These are phyloP conservation scores for Talaromyces funiculosus DNA, from an alignment of 2,329 filamentous ascomycete species.

Conservation along the genomic window DNA sequence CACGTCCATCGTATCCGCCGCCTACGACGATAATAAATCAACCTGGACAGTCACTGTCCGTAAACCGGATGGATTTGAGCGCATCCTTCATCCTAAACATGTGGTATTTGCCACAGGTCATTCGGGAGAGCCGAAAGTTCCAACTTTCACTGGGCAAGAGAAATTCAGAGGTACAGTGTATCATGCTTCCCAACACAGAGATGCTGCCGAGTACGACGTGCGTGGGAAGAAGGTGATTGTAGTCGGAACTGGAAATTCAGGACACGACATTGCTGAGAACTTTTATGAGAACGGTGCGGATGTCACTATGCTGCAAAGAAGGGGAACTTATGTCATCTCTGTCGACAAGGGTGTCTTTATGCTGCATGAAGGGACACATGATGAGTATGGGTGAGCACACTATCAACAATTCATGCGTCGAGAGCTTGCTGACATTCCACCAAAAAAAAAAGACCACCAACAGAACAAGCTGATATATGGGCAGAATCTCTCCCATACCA, in stretches of 20 bases:
- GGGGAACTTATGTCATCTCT: slow-evolving; percentile 47
- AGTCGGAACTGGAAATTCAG: slow-evolving; percentile 47
- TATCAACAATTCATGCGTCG: neutral
- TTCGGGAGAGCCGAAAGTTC: slow-evolving; percentile 38
- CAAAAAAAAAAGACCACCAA: slow-evolving; percentile 29
- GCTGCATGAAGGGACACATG: slow-evolving; percentile 41
- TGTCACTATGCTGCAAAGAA: slow-evolving; percentile 52
- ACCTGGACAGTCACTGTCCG: slow-evolving; percentile 36
- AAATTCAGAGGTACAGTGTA: slow-evolving; percentile 41
- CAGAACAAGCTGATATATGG: slow-evolving; percentile 48
- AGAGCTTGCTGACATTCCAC: neutral
- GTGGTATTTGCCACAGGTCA: slow-evolving; percentile 47
- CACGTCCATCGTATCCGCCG: slow-evolving; percentile 35
- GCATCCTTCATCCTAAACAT: slow-evolving; percentile 36
- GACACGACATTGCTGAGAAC: slow-evolving; percentile 49
- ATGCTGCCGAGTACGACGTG: slow-evolving; percentile 33
- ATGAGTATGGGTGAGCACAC: slow-evolving; percentile 35
- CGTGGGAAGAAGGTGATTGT: slow-evolving; percentile 44
- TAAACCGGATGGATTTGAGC: slow-evolving; percentile 19
- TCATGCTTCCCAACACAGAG: slow-evolving; percentile 41
- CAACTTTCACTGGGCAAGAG: slow-evolving; percentile 36
- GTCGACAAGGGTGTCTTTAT: slow-evolving; percentile 42
- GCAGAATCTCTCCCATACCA: slow-evolving; percentile 44
- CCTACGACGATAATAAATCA: slow-evolving; percentile 33
- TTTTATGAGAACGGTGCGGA: slow-evolving; percentile 46